Evolutionary conservation across 2,329 filamentous ascomycete species (phyloP), one percentile per base, ranked within the genome.

Genomic region (Ramularia endophylla): DNA sequence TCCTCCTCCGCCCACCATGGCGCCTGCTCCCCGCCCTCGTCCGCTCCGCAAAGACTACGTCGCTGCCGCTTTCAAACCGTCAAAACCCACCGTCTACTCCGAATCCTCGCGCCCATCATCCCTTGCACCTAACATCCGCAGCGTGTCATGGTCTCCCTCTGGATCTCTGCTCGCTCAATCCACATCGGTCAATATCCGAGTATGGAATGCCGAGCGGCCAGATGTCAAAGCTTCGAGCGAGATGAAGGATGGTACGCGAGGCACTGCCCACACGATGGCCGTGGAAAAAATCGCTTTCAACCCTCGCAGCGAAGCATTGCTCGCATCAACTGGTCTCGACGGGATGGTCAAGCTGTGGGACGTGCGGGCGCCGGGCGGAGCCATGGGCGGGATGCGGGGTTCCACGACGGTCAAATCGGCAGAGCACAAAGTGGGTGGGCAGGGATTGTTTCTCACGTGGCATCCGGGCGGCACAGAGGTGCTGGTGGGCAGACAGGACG

Each of bases 111-210:
- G 40, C 48, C 57, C 57, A 28, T 57, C 55, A 17, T 52, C 57
- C 7, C 53, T 59, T 16, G 44, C 55, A 12, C 57, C 59, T 19
- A 56, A 55, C 28, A 56, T 59, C 43, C 56, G 47, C 29, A 54
- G 51, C 30, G 44, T 97, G 51, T 82, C 85, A 28, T 97, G 90
- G 90, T 95, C 90, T 51, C 86, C 89, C 0, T 72, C 86, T 0
- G 88, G 90, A 25, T 84, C 79, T 7, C 72, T 92, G 45, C 80
- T 97, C 46, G 90, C 90, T 1, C 94, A 89, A 0, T 88, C 87
- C 3, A 77, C 83, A 5, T 69, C 73, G 17, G 81, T 87, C 57
- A 78, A 76, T 52, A 65, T 90, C 40, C 79, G 85, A 55, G 81
- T 89, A 35, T 90, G 85, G 85, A 89, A 89, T 52, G 82, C 84